Base-by-base conservation (phyloP, 2,329 filamentous ascomycete genomes). In the Penicillium olsonii region DNA sequence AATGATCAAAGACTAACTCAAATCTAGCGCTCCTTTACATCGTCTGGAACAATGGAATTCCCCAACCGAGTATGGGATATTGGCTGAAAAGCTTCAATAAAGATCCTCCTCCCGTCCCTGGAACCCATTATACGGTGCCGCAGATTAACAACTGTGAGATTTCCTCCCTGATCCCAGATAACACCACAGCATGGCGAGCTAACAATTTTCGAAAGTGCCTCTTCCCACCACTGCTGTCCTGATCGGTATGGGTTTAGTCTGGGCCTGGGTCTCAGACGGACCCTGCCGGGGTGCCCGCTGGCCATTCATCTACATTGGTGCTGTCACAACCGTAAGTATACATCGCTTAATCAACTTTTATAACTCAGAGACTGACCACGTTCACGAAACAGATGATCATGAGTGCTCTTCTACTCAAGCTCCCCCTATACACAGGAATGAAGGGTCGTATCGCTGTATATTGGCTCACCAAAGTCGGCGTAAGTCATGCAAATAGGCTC, bases 81-180 rank as follows among this genome's bases (percentile, higher is more conserved):
- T 75, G 71, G 70, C 57, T 75, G 31, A 74, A 75, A 50, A 71
- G 67, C 46, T 74, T 74, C 55, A 68, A 72, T 27, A 52, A 57
- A 5, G 60, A 59, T 2, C 66, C 68, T 9, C 37, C 64, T 26
- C 70, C 72, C 3, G 62, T 74, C 1, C 70, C 70, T 0, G 71
- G 71, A 2, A 62, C 47, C 1, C 45, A 55, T 3, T 74, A 64
- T 47, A 60, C 67, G 1, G 56, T 71, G 2, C 19, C 62, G 1
- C 55, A 72, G 27, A 72, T 72, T 38, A 71, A 73, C 42, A 64
- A 69, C 37, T 50, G 68, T 71, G 42, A 55, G 67, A n/a, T n/a
- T n/a, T n/a, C n/a, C 17, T 24, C 12, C 10, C 40, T 11, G 9
- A 6, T 35, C 9, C 12, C 14, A n/a, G 11, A 64, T 57, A 66